Base-by-base conservation (phyloP, 2,329 filamentous ascomycete genomes). In the Scedosporium apiospermum region DNA sequence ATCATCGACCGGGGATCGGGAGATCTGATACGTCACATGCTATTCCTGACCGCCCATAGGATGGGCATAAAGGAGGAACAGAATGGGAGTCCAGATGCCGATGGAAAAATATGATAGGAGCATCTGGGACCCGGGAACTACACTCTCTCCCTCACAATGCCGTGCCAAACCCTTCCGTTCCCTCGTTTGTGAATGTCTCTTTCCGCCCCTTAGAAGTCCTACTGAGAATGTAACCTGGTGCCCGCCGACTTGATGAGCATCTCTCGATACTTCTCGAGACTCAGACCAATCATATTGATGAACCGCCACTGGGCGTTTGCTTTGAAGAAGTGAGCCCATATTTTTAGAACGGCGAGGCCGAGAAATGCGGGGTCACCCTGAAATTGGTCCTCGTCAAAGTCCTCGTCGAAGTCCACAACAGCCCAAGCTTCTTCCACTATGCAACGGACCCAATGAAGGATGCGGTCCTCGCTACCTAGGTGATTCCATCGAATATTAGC, bases 301-400 rank as follows among this genome's bases (percentile, higher is more conserved):
- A 80, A 78, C 0, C 73, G 74, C 78, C 77, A 80, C 62, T 79
- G 77, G 0, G 77, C 78, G 23, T 80, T 80, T 5, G 77, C 76
- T 42, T 74, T 73, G 66, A 80, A 80, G 65, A 80, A 78, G 4
- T 77, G 74, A 14, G 74, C 73, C 78, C 77, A 80, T 7, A 80
- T 78, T 23, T 72, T 75, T 18, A 79, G 57, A 0, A 80, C 76
- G 0, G 75, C 75, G 0, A 77, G 65, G 4, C 75, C 71, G 1
- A 79, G 69, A 2, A 67, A 65, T 1, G 68, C 67, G 0, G 75
- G 70, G 30, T 71, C 61, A 34, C 46, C 30, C 58, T 68, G 30
- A 44, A 66, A 42, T 64, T 69, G 18, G 65, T 49, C 16, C 27
- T 57, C 46, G 7, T 42, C 23, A 2, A 62, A 34, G 2, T 51